A percentile compares a stretch with the other conserved stretches of the same genome.
Evolutionary conservation across 1,139 yeast genomes (phyloP).

Genomic region (Candida sp.): DNA sequence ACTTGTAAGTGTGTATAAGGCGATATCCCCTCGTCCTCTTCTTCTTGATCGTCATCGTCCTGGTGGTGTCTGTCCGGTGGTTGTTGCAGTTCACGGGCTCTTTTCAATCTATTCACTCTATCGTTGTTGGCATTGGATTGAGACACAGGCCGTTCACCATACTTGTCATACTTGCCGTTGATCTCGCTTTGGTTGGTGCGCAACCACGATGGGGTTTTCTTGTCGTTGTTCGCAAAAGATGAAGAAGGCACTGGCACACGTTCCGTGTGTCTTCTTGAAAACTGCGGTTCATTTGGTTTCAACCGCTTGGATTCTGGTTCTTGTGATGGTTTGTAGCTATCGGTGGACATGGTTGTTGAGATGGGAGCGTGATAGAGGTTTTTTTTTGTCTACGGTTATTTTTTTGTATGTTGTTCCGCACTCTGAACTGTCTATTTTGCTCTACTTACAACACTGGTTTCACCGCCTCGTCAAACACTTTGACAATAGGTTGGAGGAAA

Average conservation of each 20-base stretch:
- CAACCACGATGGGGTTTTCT: constrained; percentile 46
- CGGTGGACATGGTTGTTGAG: constrained; percentile 3
- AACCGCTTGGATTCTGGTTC: constrained; percentile 9
- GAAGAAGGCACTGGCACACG: constrained; percentile 19
- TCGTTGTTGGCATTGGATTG: background rate
- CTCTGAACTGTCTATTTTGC: background rate
- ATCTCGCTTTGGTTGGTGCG: constrained; percentile 20
- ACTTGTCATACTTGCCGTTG: constrained; percentile 43
- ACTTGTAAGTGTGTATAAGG: constrained; percentile 38
- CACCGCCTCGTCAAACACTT: constrained; percentile 21
- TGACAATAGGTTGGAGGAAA: constrained; percentile 31
- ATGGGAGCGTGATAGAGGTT: background rate
- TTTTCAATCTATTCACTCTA: constrained; percentile 8
- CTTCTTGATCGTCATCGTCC: constrained; percentile 8
- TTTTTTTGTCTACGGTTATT: background rate
- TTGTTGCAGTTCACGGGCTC: constrained; percentile 10
- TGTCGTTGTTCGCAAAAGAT: constrained; percentile 25
- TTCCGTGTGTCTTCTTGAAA: constrained; percentile 26
- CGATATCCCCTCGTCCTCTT: constrained; percentile 18
- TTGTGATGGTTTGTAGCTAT: constrained; percentile 1
- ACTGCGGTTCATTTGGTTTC: constrained; percentile 15
- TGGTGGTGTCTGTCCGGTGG: background rate
- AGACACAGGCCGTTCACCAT: constrained; percentile 27
- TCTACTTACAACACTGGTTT: constrained; percentile 18
- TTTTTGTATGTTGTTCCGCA: background rate